Conservation (phyloP, 495 filamentous ascomycete species). For the Podospora tetraspora region DNA sequence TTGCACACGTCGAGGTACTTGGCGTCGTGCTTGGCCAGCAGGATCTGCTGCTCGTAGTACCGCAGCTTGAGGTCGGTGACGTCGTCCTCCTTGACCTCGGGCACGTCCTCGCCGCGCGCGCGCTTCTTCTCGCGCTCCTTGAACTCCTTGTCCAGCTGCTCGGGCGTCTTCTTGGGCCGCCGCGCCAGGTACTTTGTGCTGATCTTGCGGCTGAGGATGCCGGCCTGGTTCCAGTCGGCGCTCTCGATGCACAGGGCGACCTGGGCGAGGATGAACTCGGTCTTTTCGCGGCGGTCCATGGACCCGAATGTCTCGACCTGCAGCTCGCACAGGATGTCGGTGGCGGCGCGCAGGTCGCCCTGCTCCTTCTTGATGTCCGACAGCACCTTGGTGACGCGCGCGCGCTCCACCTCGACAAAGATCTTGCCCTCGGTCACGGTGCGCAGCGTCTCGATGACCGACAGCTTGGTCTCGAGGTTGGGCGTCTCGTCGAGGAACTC, state of each 20-base stretch:
- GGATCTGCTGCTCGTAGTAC: slow-evolving; percentile 96
- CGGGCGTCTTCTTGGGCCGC: slow-evolving; percentile 81
- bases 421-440: slow-evolving; percentile 99
- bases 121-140: slow-evolving; percentile 73
- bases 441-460: slow-evolving; percentile 87
- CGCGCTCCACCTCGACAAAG: slow-evolving; percentile 96
- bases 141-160: slow-evolving; percentile 82
- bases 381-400: slow-evolving; percentile 87
- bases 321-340: slow-evolving; percentile 90
- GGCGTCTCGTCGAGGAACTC: slow-evolving; percentile 76
- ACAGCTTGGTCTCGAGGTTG: slow-evolving; percentile 76
- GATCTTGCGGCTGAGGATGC: slow-evolving; percentile 93
- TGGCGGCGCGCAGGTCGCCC: slow-evolving; percentile 82
- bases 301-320: slow-evolving; percentile 99
- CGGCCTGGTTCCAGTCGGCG: slow-evolving; percentile 92
- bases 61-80: slow-evolving; percentile 93
- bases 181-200: slow-evolving; percentile 84
- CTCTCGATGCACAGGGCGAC: slow-evolving; percentile 92
- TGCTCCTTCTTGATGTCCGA: slow-evolving; percentile 95
- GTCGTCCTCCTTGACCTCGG: slow-evolving; percentile 75
- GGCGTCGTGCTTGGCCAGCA: slow-evolving; percentile 87
- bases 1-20: slow-evolving; percentile 98
- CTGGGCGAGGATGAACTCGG: slow-evolving; percentile 94
- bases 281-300: slow-evolving; percentile 95
- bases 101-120: slow-evolving; percentile 74